Evolutionary conservation across 441 rosid species (phyloP).

Genomic region (Erodium texanum): DNA sequence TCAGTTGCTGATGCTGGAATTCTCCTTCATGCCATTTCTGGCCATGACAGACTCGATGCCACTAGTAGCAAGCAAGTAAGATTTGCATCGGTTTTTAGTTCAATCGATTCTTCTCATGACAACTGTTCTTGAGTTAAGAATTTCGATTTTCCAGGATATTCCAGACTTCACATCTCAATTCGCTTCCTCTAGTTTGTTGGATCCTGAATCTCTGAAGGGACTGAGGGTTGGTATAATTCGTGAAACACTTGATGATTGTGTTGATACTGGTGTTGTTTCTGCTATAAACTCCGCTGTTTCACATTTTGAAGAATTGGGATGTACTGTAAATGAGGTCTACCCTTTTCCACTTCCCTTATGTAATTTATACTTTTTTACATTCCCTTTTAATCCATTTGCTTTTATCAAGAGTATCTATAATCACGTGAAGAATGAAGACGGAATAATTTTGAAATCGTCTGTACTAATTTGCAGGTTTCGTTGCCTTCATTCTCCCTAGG

Average conservation of each 20-base stretch:
- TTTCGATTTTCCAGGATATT: slow-evolving; percentile 42
- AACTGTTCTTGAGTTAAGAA: not conserved
- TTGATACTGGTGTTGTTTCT: slow-evolving; percentile 64
- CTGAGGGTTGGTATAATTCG: slow-evolving; percentile 64
- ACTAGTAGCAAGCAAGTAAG: slow-evolving; percentile 72
- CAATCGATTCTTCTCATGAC: not conserved
- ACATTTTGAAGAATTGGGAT: slow-evolving; percentile 79
- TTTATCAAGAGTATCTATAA: not conserved
- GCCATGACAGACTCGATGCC: slow-evolving; percentile 72
- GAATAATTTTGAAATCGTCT: not conserved
- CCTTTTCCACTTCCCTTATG: slow-evolving; percentile 1
- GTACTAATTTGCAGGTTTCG: slow-evolving; percentile 44
- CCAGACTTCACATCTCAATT: slow-evolving; percentile 59
- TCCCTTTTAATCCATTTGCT: not conserved
- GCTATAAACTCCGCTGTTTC: slow-evolving; percentile 59
- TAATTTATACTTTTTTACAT: not conserved
- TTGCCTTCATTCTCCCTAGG: slow-evolving; percentile 89
- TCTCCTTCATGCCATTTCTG: slow-evolving; percentile 77
- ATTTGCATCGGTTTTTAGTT: not conserved
- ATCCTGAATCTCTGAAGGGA: slow-evolving; percentile 65
- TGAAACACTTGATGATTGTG: slow-evolving; percentile 71
- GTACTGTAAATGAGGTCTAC: slow-evolving; percentile 60
- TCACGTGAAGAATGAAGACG: slow-evolving; percentile 7
- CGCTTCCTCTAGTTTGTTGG: slow-evolving; percentile 30
- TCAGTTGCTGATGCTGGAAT: slow-evolving; percentile 83